Percentiles rank a stretch among this genome's conserved stretches.
Conservation (phyloP, 2,329 filamentous ascomycete species). For the Fusarium temperatum region DNA sequence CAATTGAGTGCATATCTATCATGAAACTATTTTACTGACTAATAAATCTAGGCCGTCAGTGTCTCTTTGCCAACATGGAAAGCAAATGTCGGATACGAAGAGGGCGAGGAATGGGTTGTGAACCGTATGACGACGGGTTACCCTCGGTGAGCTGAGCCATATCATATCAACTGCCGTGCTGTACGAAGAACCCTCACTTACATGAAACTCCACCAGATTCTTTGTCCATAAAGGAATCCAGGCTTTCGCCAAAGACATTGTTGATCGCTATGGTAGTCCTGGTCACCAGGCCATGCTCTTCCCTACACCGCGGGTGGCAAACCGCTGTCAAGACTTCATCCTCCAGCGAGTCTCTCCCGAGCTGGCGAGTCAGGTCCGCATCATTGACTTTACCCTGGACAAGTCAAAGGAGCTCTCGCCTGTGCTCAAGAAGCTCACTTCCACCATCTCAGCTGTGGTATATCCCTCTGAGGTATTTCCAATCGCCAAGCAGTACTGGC, state of each 20-base stretch:
- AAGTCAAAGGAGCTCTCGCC: conserved; percentile 59
- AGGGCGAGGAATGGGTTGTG: conserved; percentile 88
- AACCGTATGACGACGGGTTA: conserved; percentile 89
- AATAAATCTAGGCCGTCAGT: conserved; percentile 78
- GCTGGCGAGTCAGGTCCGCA: conserved; percentile 57
- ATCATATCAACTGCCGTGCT: not conserved
- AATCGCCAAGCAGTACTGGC: conserved; percentile 94
- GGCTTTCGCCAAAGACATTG: conserved; percentile 74
- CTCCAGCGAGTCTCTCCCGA: conserved; percentile 64
- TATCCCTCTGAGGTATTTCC: conserved; percentile 73
- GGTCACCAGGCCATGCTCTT: conserved; percentile 83
- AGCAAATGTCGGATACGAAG: conserved; percentile 91
- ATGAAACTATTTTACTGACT: not conserved
- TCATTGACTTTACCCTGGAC: conserved; percentile 72
- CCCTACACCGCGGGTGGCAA: conserved; percentile 75
- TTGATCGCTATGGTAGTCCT: conserved; percentile 67
- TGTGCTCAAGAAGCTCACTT: conserved; percentile 63
- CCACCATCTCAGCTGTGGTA: conserved; percentile 75
- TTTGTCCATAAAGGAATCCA: conserved; percentile 89
- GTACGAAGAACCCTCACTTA: conserved; percentile 4
- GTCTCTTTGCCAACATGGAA: conserved; percentile 95
- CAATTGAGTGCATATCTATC: not conserved
- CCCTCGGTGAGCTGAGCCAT: conserved; percentile 71
- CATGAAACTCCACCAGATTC: conserved; percentile 70
- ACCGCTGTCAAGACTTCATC: conserved; percentile 79